Conservation (phyloP, 139 green algal species). For the Nannochloris sp. region DNA sequence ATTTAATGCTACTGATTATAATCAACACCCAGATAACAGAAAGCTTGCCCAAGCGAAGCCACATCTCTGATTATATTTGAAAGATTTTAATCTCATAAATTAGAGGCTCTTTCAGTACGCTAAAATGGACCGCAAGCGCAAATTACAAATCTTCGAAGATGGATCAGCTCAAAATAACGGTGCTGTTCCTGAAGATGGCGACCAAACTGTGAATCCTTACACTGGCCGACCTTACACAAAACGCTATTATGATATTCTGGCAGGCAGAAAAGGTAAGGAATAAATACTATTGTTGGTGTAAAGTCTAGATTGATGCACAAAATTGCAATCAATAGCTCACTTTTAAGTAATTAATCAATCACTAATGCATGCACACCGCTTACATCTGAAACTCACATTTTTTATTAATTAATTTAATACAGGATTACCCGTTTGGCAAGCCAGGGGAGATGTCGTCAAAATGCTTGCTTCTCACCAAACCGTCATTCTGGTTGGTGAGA, state of each 20-base stretch:
- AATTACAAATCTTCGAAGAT: conserved; percentile 55
- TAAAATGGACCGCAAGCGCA: conserved; percentile 54
- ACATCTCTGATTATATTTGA: too few relatives aligned
- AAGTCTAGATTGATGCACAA: neutral
- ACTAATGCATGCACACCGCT: neutral
- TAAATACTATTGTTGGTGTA: neutral
- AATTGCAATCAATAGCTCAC: neutral
- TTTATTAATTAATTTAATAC: neutral
- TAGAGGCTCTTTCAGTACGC: too few relatives aligned
- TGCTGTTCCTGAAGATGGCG: conserved; percentile 7
- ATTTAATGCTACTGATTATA: too few relatives aligned
- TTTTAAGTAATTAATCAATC: too few relatives aligned
- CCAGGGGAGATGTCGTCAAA: conserved; percentile 84
- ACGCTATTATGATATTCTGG: conserved; percentile 90
- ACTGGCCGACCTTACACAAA: conserved; percentile 74
- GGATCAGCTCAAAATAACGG: neutral
- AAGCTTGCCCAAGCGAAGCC: too few relatives aligned
- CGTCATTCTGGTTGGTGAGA: conserved; percentile 98
- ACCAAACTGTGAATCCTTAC: conserved; percentile 58
- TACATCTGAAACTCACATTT: neutral
- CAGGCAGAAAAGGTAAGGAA: conserved; percentile 63
- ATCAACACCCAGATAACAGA: too few relatives aligned
- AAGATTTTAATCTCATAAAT: too few relatives aligned
- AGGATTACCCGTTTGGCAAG: conserved; percentile 95
- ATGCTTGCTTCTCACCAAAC: conserved; percentile 92